Percentiles rank a stretch among this genome's conserved stretches.
These are phyloP conservation scores for Lagerstroemia speciosa DNA, from an alignment of 345 rosid genomes.

Conservation along the genomic window DNA sequence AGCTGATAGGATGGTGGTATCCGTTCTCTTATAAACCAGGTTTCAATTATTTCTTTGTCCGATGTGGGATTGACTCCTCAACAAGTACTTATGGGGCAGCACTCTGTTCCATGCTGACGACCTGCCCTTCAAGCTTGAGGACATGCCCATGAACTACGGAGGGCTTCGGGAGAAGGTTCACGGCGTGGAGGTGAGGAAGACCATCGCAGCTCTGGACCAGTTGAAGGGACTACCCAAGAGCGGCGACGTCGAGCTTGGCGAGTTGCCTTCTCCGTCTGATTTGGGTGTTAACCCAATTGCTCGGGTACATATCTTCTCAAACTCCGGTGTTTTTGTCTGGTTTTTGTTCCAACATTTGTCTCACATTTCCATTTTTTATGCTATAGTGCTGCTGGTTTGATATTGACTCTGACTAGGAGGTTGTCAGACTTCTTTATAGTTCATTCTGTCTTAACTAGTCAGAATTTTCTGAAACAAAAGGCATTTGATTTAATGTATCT, in stretches of 20 bases:
- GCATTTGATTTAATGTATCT: neutral
- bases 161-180: constrained; percentile 70
- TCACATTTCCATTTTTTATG: too few species aligned
- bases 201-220: constrained; percentile 67
- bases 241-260: constrained; percentile 91
- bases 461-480: neutral
- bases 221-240: constrained; percentile 76
- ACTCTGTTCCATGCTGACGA: constrained; percentile 89
- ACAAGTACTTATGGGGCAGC: constrained; percentile 94
- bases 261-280: constrained; percentile 76
- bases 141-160: constrained; percentile 69
- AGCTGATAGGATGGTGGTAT: too few species aligned
- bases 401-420: too few species aligned
- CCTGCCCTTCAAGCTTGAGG: constrained; percentile 81
- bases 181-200: constrained; percentile 77
- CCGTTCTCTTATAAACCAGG: too few species aligned
- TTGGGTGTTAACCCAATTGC: constrained; percentile 56
- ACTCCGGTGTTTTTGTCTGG: neutral
- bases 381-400: too few species aligned
- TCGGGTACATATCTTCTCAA: constrained; percentile 39
- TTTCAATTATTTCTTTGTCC: too few species aligned
- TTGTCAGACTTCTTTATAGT: too few species aligned
- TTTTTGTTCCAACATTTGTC: too few species aligned
- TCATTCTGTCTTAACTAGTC: neutral
- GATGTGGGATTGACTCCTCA: too few species aligned